A percentile compares a stretch with the other conserved stretches of the same genome.
These are phyloP conservation scores for Suillus fuscotomentosus DNA, from an alignment of 768 basidiomycete species.

Conservation along the genomic window DNA sequence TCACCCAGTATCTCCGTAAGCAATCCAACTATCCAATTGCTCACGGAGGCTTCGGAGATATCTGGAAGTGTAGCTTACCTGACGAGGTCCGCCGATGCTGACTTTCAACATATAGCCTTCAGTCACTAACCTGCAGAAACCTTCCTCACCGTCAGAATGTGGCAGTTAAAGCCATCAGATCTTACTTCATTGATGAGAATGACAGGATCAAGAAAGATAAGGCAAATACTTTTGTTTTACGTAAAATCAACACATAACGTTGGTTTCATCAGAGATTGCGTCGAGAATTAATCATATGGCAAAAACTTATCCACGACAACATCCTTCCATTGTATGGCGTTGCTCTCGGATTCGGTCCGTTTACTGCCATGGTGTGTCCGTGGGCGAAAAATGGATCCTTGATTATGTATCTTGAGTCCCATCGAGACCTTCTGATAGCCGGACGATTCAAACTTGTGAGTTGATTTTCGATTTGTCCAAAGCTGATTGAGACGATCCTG, in stretches of 20 bases:
- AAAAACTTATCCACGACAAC: slow-evolving; percentile 17
- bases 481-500: background rate
- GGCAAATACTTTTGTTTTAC: background rate
- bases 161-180: slow-evolving; percentile 8
- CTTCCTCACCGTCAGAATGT: background rate
- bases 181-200: slow-evolving; percentile 1
- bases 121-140: background rate
- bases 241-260: background rate
- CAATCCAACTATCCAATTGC: slow-evolving; percentile 1
- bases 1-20: slow-evolving; percentile 1
- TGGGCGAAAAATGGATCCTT: slow-evolving; percentile 21
- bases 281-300: slow-evolving; percentile 23
- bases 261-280: slow-evolving; percentile 12
- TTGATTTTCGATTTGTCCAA: background rate
- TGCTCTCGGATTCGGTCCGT: slow-evolving; percentile 21
- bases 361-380: slow-evolving; percentile 22
- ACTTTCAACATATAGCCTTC: background rate
- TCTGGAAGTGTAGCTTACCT: slow-evolving; percentile 5
- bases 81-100: background rate
- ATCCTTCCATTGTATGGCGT: slow-evolving; percentile 20
- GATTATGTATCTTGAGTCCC: slow-evolving; percentile 13
- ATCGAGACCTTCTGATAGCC: slow-evolving; percentile 5
- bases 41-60: slow-evolving; percentile 8
- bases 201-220: slow-evolving; percentile 5
- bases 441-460: slow-evolving; percentile 20